phyloP scores from a whole-genome alignment of 208 protist genomes.

The Leptomonas seymouri region DNA sequence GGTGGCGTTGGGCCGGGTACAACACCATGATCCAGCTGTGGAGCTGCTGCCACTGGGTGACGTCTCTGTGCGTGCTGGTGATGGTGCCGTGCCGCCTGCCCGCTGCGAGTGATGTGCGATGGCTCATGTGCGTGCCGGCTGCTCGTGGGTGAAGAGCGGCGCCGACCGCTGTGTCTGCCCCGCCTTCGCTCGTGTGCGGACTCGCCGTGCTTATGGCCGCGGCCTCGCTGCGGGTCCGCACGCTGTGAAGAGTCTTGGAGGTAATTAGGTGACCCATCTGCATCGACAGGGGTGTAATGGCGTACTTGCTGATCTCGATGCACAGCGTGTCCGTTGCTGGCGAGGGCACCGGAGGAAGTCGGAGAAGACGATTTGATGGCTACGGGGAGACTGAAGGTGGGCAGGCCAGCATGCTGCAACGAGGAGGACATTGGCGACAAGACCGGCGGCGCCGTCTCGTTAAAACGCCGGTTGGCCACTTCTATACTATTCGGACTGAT shows the following conservation, averaged over 20 bases:
- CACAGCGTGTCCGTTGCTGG: neutral
- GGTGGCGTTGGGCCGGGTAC: conserved; percentile 6
- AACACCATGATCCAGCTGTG: conserved; percentile 7
- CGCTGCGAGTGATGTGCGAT: neutral
- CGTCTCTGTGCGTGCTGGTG: neutral
- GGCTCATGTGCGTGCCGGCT: no score
- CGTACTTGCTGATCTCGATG: neutral
- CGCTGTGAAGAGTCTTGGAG: neutral
- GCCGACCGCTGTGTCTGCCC: neutral
- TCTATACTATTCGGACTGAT: conserved; percentile 10
- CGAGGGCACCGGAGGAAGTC: neutral
- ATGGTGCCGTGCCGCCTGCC: neutral
- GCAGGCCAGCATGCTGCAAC: no score
- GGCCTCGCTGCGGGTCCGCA: neutral
- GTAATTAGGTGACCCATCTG: neutral
- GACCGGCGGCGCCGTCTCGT: conserved; percentile 20
- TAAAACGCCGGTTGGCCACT: conserved; percentile 17
- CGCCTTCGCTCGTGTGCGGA: neutral
- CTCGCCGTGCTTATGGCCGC: neutral
- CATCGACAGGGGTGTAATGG: conserved; percentile 1
- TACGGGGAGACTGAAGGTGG: neutral
- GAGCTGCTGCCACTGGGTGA: neutral
- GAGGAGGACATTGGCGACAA: conserved; percentile 13
- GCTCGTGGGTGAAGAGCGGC: no score
- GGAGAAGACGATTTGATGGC: neutral